These are phyloP conservation scores for Teratosphaeria viscida DNA, from an alignment of 2,329 filamentous ascomycete species.

Conservation along the genomic window DNA sequence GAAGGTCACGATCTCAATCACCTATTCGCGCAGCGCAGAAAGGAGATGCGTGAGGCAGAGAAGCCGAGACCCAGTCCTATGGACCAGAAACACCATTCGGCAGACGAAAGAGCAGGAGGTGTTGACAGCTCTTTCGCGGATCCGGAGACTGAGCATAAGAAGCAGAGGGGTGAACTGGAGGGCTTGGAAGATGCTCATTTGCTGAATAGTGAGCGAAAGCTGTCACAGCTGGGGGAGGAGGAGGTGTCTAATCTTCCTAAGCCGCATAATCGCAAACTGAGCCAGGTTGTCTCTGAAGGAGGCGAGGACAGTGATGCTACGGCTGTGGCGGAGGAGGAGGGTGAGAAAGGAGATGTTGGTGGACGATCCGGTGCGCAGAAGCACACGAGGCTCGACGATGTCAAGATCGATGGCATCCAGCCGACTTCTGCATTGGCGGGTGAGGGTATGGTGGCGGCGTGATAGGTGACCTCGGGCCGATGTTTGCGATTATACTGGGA, in stretches of 20 bases:
- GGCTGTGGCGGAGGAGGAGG: not conserved
- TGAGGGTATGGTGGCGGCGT: not conserved
- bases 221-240: not conserved
- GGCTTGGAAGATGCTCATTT: not conserved
- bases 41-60: constrained; percentile 18
- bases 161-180: not conserved
- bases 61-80: constrained; percentile 19
- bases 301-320: not conserved
- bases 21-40: constrained; percentile 17
- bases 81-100: constrained; percentile 10
- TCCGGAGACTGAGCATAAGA: not conserved
- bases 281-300: not conserved
- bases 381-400: not conserved
- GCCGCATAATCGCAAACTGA: not conserved
- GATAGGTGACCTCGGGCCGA: not conserved
- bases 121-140: not conserved
- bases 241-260: not conserved
- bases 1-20: constrained; percentile 20
- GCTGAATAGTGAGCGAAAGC: not conserved
- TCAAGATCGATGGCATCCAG: not conserved
- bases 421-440: not conserved
- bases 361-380: not conserved
- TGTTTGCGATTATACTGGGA: not conserved
- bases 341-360: not conserved
- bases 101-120: constrained; percentile 6